A percentile compares a stretch with the other conserved stretches of the same genome.
phyloP scores from a whole-genome alignment of 2,329 filamentous ascomycete genomes.

The Whalleya microplaca region DNA sequence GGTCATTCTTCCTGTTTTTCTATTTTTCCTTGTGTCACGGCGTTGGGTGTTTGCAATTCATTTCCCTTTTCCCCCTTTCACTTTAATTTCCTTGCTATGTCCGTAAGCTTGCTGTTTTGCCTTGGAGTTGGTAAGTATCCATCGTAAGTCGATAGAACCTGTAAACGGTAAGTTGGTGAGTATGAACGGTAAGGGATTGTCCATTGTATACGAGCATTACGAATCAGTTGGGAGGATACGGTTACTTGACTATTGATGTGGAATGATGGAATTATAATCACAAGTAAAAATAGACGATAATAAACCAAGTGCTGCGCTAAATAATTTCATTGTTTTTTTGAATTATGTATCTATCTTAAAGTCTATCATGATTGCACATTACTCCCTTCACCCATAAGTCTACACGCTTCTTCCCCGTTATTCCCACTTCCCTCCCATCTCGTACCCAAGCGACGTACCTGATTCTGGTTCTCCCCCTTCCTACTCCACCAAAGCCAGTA shows the following conservation, averaged over 20 bases:
- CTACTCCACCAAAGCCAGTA: constrained; percentile 43
- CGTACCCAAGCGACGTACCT: not conserved
- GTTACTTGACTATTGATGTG: not conserved
- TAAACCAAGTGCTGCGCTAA: not conserved
- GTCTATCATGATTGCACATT: not conserved
- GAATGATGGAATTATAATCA: too few relatives aligned
- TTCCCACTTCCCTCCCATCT: not conserved
- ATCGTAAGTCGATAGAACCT: not conserved
- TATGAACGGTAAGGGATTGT: not conserved
- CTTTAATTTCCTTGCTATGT: not conserved
- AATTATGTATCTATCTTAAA: not conserved
- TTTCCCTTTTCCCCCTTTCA: not conserved
- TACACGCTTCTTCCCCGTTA: not conserved
- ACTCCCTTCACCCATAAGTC: not conserved
- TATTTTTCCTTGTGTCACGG: not conserved
- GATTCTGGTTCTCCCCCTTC: not conserved
- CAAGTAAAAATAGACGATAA: too few relatives aligned
- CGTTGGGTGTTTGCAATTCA: not conserved
- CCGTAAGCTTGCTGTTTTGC: not conserved
- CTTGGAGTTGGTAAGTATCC: not conserved
- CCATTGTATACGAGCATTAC: not conserved
- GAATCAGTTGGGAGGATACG: not conserved
- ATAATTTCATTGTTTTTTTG: not conserved
- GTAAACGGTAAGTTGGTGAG: not conserved
- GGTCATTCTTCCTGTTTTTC: not conserved